Evolutionary conservation across 352 stramenopile genomes (phyloP), one percentile per base, ranked within the genome.

Genomic region (Globisporangium canariense): DNA sequence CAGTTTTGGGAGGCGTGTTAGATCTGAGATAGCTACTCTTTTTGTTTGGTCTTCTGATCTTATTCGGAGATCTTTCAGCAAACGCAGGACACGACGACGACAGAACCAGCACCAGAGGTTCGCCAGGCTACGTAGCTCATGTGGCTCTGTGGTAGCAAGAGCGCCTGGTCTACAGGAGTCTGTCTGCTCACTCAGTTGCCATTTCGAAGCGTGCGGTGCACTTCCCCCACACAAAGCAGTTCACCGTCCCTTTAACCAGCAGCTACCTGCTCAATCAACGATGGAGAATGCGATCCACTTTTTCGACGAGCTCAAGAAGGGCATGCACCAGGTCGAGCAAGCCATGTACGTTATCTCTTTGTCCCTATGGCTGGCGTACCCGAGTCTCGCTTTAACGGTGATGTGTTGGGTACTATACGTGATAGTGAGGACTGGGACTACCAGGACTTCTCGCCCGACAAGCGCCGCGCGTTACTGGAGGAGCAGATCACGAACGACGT

Each of bases 391-490:
- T 30, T n/a, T 46, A 36, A 36, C 32, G 32, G 32, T 8, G 32
- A 36, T 36, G 32, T 36, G 32, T 9, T 36, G 32, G 4, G 32
- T 36, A 36, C 32, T 36, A 40, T 36, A 40, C 13, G 25, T 16
- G 59, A 13, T 38, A 89, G 80, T 68, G 78, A 89, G 66, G 78
- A 88, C 56, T 89, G 80, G 80, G 80, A 89, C 66, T 89, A 83
- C 59, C 80, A 88, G 60, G 77, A 86, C 62, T 89, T 89, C 51
- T 81, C 78, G 4, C 80, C 78, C 0, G 80, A 89, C 64, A 86
- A 85, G 68, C 71, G 80, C n/a, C 79, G 70, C 36, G 74, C 80
- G 14, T 61, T 89, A 47, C 71, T 89, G 0, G 80, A 86, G 4
- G 76, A 83, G 50, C 75, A 86, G 50, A 70, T 84, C 62, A 58